Evolutionary conservation across 2,329 filamentous ascomycete genomes (phyloP).

Genomic region (Fusarium sp.): DNA sequence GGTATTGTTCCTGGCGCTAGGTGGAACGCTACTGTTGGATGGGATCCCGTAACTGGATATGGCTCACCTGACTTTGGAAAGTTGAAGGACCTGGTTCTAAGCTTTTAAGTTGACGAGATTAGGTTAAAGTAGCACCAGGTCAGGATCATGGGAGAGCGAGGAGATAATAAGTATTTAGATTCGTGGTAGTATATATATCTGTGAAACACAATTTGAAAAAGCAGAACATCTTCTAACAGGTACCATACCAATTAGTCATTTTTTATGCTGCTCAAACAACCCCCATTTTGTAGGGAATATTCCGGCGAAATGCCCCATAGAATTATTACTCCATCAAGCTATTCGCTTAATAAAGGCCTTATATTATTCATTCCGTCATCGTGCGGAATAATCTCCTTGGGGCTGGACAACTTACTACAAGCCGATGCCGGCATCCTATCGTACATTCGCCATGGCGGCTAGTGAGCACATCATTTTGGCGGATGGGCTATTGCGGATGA

Average conservation of each 20-base stretch:
- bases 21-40: not conserved
- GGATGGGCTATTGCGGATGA: not conserved
- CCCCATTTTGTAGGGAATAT: no score
- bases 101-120: not conserved
- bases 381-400: not conserved
- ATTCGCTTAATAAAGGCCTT: no score
- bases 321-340: no score
- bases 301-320: no score
- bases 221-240: no score
- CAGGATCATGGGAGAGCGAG: not conserved
- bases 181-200: no score
- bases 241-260: no score
- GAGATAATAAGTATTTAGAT: not conserved
- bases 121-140: not conserved
- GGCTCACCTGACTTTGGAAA: not conserved
- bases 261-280: no score
- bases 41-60: not conserved
- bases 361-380: not conserved
- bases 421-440: not conserved
- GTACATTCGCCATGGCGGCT: not conserved
- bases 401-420: not conserved
- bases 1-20: not conserved
- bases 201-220: no score
- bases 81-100: not conserved
- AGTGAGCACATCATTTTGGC: not conserved